Evolutionary conservation across 2,329 filamentous ascomycete species (phyloP), one percentile per base, ranked within the genome.

Genomic region (Penicillium sp.): DNA sequence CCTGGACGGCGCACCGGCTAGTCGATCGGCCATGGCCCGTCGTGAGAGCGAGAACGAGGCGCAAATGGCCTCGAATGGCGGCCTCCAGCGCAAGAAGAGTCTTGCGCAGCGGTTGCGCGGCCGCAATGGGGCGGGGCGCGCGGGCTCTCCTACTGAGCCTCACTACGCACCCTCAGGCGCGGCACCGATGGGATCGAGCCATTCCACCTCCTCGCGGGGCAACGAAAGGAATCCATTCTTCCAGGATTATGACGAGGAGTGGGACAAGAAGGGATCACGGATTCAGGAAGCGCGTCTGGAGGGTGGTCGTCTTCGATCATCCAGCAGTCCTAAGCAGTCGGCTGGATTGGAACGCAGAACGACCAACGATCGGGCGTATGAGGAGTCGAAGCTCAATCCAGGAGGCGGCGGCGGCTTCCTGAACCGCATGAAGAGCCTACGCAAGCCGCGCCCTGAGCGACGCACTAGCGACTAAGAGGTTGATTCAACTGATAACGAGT

Each of bases 71-170:
- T 45, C 63, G 13, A 67, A 69, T 19, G 74, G 76, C 7, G 84
- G 85, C 4, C 68, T 98, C 28, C 81, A 84, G 52, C 83, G 93
- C 45, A 97, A 96, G 76, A 96, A 96, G 73, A 96, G 90, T 18
- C 75, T 98, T 45, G 93, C 89, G 2, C 89, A 96, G 63, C 86
- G 90, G 40, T 85, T 98, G 62, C 84, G 89, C 27, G 85, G 87
- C 50, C 89, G 94, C 57, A 83, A 82, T 47, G 78, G 77, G 16
- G 72, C 79, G 17, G 78, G 80, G 27, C 77, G 84, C 7, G n/a
- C 33, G 2, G 27, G 14, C 4, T 81, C 75, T 48, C 76, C 79
- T 0, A 34, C 32, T 13, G 81, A 83, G 13, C 69, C 64, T 17
- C 45, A 43, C 7, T 52, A 54, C 42, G 51, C 54, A 8, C 18